A percentile compares a stretch with the other conserved stretches of the same genome.
Evolutionary conservation across 805 yeast species (phyloP).

Genomic region (Candida argentea): DNA sequence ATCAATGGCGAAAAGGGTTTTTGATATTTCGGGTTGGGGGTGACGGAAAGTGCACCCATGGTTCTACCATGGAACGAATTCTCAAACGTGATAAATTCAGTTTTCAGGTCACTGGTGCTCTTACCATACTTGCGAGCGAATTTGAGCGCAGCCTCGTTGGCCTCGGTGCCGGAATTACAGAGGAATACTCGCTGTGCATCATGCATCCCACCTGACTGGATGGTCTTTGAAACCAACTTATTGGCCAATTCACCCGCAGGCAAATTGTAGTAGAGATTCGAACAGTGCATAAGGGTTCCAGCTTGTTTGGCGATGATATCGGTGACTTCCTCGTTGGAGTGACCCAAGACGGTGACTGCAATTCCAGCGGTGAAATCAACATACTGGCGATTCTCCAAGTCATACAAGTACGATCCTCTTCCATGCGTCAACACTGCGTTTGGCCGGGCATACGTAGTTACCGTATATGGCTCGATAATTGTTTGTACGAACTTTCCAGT

Average conservation of each 20-base stretch:
- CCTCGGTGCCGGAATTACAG: slow-evolving; percentile 52
- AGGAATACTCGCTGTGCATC: slow-evolving; percentile 66
- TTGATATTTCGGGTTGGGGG: slow-evolving; percentile 90
- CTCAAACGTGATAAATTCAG: slow-evolving; percentile 77
- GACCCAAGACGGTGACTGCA: slow-evolving; percentile 95
- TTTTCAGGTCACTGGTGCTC: slow-evolving; percentile 40
- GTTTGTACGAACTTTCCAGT: slow-evolving; percentile 34
- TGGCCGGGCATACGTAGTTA: slow-evolving; percentile 76
- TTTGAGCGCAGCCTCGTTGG: slow-evolving; percentile 50
- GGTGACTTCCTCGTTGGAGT: slow-evolving; percentile 66
- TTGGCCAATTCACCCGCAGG: slow-evolving; percentile 76
- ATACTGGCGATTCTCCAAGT: slow-evolving; percentile 65
- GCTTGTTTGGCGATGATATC: slow-evolving; percentile 67
- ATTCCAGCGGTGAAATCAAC: slow-evolving; percentile 94
- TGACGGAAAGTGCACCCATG: slow-evolving; percentile 85
- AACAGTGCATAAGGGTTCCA: slow-evolving; percentile 63
- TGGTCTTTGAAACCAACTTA: slow-evolving; percentile 60
- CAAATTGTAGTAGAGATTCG: slow-evolving; percentile 76
- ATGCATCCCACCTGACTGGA: slow-evolving; percentile 66
- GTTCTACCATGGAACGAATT: slow-evolving; percentile 94
- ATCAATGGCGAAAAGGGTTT: slow-evolving; percentile 82
- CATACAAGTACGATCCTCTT: slow-evolving; percentile 71
- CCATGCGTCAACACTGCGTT: slow-evolving; percentile 71
- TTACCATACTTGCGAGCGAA: slow-evolving; percentile 75
- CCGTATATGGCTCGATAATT: slow-evolving; percentile 43